Evolutionary conservation across 805 yeast genomes (phyloP).

Genomic region (Candida silvicultrix): DNA sequence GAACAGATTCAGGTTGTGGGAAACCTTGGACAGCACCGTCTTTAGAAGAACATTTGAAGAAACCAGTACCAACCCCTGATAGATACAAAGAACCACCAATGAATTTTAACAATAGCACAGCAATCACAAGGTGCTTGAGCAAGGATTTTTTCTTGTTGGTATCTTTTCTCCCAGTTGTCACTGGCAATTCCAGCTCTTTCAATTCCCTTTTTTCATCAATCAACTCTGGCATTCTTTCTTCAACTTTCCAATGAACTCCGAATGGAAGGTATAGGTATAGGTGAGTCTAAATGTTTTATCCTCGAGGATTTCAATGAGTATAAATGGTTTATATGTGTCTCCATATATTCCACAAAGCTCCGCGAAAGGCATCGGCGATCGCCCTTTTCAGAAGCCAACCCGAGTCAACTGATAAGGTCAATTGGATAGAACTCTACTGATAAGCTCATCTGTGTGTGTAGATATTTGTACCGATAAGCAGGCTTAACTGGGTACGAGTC

Average conservation of each 20-base stretch:
- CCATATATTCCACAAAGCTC: too few species aligned
- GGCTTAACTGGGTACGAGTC: too few species aligned
- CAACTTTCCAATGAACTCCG: too few species aligned
- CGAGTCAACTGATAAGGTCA: background rate
- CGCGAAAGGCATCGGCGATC: too few species aligned
- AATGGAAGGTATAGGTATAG: too few species aligned
- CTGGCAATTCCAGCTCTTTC: background rate
- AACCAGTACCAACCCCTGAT: background rate
- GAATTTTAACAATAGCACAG: background rate
- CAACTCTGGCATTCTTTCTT: background rate
- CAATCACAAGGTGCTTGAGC: too few species aligned
- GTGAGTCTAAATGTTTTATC: too few species aligned
- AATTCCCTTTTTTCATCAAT: background rate
- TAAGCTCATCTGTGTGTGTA: too few species aligned
- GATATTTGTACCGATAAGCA: too few species aligned
- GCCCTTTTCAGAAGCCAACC: background rate
- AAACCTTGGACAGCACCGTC: background rate
- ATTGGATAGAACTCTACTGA: too few species aligned
- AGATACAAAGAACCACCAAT: background rate
- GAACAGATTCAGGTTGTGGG: background rate
- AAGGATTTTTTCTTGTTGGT: background rate
- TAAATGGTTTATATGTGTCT: background rate
- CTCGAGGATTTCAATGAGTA: too few species aligned
- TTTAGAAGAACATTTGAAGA: background rate
- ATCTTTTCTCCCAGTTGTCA: background rate